phyloP scores from a whole-genome alignment of 2,329 filamentous ascomycete genomes.

The Fusarium nodosum region DNA sequence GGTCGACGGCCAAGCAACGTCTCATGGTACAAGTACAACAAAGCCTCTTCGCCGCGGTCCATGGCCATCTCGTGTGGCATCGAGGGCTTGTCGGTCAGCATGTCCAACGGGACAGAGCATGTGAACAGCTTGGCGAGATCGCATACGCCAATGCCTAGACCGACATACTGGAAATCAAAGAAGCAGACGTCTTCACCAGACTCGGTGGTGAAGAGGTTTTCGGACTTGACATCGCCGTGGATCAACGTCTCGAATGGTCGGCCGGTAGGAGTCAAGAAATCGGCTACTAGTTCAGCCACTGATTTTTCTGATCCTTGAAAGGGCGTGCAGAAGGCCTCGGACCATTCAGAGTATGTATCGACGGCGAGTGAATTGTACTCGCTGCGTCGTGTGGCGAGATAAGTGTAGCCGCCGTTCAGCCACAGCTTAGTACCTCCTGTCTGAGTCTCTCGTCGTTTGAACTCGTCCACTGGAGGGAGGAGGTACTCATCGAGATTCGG shows the following conservation, averaged over 20 bases:
- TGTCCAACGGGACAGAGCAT: constrained; percentile 70
- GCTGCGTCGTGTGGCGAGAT: constrained; percentile 71
- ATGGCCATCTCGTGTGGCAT: constrained; percentile 61
- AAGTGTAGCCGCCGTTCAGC: constrained; percentile 78
- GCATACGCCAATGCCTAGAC: constrained; percentile 73
- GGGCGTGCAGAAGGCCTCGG: constrained; percentile 60
- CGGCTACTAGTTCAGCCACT: constrained; percentile 66
- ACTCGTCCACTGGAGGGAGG: constrained; percentile 69
- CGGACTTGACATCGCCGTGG: constrained; percentile 78
- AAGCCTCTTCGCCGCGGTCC: constrained; percentile 61
- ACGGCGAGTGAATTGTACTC: constrained; percentile 66
- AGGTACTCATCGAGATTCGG: constrained; percentile 56
- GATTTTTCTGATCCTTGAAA: constrained; percentile 49
- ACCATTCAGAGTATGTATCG: constrained; percentile 69
- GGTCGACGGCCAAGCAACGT: constrained; percentile 50
- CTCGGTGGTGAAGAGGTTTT: constrained; percentile 72
- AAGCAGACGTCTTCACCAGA: constrained; percentile 68
- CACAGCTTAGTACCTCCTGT: constrained; percentile 59
- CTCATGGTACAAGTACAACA: constrained; percentile 66
- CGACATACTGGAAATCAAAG: constrained; percentile 78
- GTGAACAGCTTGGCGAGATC: constrained; percentile 77
- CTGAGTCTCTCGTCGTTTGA: constrained; percentile 44
- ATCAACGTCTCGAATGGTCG: constrained; percentile 68
- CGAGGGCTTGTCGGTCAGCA: constrained; percentile 58
- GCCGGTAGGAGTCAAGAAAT: constrained; percentile 62